Conservation (phyloP, 2,329 filamentous ascomycete species). For the Fusarium sp. region DNA sequence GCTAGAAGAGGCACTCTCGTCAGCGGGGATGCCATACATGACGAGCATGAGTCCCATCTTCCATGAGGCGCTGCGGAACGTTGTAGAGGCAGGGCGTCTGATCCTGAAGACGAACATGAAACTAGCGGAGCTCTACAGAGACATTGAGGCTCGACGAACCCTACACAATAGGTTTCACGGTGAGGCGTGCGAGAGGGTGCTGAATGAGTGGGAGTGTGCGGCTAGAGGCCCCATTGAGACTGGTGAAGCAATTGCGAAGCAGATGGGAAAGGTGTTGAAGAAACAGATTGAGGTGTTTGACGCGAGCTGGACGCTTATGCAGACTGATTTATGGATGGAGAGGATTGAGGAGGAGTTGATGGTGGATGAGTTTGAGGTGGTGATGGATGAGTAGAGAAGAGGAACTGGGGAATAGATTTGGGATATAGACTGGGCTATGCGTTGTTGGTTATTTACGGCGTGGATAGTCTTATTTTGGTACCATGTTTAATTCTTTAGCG, state of each 20-base stretch:
- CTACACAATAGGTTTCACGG: conserved; percentile 20
- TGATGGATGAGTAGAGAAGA: conserved; percentile 1
- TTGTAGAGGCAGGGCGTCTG: conserved; percentile 13
- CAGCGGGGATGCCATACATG: conserved; percentile 1
- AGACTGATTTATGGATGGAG: conserved; percentile 3
- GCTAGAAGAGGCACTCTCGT: conserved; percentile 15
- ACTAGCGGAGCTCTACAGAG: neutral
- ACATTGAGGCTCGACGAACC: neutral
- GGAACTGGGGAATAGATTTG: neutral
- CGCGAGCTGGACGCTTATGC: conserved; percentile 5
- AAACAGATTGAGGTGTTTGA: conserved; percentile 20
- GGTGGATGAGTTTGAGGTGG: neutral
- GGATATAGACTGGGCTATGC: no score
- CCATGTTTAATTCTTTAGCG: no score
- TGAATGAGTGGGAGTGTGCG: conserved; percentile 32
- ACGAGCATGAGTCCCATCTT: neutral
- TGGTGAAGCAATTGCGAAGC: neutral
- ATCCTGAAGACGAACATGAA: conserved; percentile 4
- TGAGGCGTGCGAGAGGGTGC: conserved; percentile 24
- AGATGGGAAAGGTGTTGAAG: neutral
- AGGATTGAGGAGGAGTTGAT: neutral
- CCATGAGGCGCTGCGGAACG: conserved; percentile 5
- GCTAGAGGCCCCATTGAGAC: conserved; percentile 6
- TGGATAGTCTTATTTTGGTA: no score
- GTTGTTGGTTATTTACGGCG: no score